Conservation (phyloP, 768 basidiomycete genomes). For the Serpula lacrymans region DNA sequence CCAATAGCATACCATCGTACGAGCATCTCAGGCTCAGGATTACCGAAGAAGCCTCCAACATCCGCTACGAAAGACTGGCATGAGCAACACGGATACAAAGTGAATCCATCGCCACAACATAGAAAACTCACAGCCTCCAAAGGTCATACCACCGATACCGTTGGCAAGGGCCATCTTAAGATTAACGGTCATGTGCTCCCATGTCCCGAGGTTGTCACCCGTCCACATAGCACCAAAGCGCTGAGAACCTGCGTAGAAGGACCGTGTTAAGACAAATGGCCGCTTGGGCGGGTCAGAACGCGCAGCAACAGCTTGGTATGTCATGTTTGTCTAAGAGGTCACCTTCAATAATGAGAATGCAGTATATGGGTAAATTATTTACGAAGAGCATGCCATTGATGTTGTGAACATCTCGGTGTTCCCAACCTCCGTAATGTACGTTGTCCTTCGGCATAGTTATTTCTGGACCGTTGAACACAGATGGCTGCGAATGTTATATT, state of each 20-base stretch:
- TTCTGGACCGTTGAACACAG: conserved; percentile 98
- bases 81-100: not conserved
- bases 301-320: conserved; percentile 71
- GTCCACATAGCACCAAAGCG: conserved; percentile 98
- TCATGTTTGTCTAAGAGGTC: conserved; percentile 68
- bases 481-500: conserved; percentile 55
- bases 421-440: conserved; percentile 93
- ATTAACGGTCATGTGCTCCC: conserved; percentile 95
- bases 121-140: conserved; percentile 73
- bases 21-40: conserved; percentile 92
- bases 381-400: conserved; percentile 95
- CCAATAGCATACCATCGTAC: conserved; percentile 98
- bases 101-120: conserved; percentile 7
- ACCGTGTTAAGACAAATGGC: conserved; percentile 93
- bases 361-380: conserved; percentile 23
- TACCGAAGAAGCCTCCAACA: conserved; percentile 98
- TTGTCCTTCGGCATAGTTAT: conserved; percentile 78
- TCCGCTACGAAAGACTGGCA: conserved; percentile 67
- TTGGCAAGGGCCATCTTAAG: conserved; percentile 91
- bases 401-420: conserved; percentile 96
- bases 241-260: conserved; percentile 95
- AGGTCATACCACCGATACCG: conserved; percentile 87
- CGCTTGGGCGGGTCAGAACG: conserved; percentile 76
- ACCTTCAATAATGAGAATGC: not conserved
- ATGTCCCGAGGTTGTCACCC: conserved; percentile 94